These are phyloP conservation scores for Yamadazyma kanchanaburiensis DNA, from an alignment of 1,139 yeast species.

Conservation along the genomic window DNA sequence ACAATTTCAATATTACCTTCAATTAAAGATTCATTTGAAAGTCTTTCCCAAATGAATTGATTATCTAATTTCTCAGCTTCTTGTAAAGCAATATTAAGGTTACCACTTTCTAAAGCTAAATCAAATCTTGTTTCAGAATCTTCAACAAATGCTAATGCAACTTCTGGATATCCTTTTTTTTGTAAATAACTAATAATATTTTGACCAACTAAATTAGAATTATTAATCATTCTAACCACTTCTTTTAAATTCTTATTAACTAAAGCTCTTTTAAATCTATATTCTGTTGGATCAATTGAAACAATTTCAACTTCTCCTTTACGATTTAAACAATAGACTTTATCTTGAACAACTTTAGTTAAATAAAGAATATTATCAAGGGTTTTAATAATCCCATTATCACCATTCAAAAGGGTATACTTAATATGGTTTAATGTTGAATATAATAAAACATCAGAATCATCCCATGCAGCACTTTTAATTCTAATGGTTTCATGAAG, in stretches of 20 bases:
- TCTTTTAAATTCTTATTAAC: conserved; percentile 88
- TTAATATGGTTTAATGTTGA: conserved; percentile 95
- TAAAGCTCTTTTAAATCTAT: conserved; percentile 90
- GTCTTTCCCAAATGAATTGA: conserved; percentile 70
- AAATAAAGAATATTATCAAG: conserved; percentile 88
- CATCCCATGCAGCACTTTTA: conserved; percentile 98
- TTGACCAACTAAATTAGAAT: conserved; percentile 93
- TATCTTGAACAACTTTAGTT: conserved; percentile 64
- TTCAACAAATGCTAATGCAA: conserved; percentile 92
- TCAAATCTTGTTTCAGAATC: conserved; percentile 97
- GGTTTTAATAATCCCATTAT: conserved; percentile 90
- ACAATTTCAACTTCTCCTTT: conserved; percentile 79
- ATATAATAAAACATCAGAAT: conserved; percentile 83
- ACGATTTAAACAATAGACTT: conserved; percentile 80
- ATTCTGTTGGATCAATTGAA: conserved; percentile 92
- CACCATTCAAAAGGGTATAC: conserved; percentile 91
- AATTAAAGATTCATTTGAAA: conserved; percentile 80
- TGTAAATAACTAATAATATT: conserved; percentile 93
- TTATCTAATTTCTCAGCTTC: conserved; percentile 81
- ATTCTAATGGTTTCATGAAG: conserved; percentile 96
- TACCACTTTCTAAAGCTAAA: conserved; percentile 90
- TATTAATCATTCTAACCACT: conserved; percentile 83
- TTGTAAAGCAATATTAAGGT: conserved; percentile 78
- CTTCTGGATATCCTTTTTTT: conserved; percentile 92
- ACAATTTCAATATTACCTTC: conserved; percentile 89